Evolutionary conservation across 768 basidiomycete species (phyloP).

Genomic region (button mushroom (Agaricus bisporus)): DNA sequence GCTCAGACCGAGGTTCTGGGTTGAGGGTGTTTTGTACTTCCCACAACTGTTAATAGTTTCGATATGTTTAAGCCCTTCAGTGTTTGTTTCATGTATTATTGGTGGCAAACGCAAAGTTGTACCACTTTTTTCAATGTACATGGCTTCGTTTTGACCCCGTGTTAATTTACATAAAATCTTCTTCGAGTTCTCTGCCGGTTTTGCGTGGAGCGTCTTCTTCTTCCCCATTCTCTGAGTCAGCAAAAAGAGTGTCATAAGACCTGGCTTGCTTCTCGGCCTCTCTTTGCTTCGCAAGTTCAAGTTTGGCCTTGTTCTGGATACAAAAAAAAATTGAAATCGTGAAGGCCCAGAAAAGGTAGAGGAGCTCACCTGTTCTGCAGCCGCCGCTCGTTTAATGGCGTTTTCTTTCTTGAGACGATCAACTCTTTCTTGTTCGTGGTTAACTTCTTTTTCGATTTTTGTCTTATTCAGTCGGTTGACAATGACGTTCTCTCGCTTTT

Average conservation of each 20-base stretch:
- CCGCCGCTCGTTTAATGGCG: slow-evolving; percentile 52
- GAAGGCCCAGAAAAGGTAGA: background rate
- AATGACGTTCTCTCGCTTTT: slow-evolving; percentile 78
- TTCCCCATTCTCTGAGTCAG: slow-evolving; percentile 32
- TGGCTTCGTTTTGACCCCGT: background rate
- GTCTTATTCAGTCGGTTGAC: slow-evolving; percentile 95
- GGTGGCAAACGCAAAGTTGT: background rate
- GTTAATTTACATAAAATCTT: slow-evolving; percentile 72
- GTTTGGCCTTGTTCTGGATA: slow-evolving; percentile 70
- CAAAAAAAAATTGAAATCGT: background rate
- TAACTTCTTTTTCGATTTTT: slow-evolving; percentile 75
- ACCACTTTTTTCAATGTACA: background rate
- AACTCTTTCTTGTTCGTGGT: slow-evolving; percentile 85
- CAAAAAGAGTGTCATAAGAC: slow-evolving; percentile 82
- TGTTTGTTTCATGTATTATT: background rate
- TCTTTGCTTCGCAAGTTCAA: slow-evolving; percentile 64
- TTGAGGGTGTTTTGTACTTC: background rate
- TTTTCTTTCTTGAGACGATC: slow-evolving; percentile 79
- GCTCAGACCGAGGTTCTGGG: background rate
- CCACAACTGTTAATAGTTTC: background rate
- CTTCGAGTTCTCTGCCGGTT: slow-evolving; percentile 73
- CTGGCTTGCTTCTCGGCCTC: slow-evolving; percentile 84
- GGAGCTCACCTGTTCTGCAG: slow-evolving; percentile 56
- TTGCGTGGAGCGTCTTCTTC: slow-evolving; percentile 46
- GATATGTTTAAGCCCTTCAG: too few species aligned